Conservation (phyloP, 345 rosid species). For the Gynandropsis gynandra region DNA sequence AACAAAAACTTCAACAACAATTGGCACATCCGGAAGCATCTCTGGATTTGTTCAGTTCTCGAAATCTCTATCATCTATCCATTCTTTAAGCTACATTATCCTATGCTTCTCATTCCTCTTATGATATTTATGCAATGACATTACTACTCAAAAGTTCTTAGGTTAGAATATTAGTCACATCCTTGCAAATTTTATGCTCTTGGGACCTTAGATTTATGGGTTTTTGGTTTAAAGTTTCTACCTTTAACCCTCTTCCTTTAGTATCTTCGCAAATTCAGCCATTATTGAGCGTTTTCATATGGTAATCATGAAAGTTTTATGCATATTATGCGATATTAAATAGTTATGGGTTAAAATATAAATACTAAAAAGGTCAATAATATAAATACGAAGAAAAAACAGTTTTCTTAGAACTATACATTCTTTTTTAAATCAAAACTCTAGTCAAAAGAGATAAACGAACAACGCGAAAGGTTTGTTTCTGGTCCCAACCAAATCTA, state of each 20-base stretch:
- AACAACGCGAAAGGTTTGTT: no score
- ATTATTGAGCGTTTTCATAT: no score
- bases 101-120: constrained; percentile 34
- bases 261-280: no score
- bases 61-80: constrained; percentile 41
- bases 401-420: no score
- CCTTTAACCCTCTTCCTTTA: no score
- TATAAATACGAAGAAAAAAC: no score
- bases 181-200: constrained; percentile 7
- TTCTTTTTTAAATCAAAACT: no score
- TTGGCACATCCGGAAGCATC: constrained; percentile 46
- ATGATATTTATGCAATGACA: constrained; percentile 31
- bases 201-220: constrained; percentile 5
- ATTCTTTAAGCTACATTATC: constrained; percentile 28
- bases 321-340: no score
- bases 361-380: constrained; percentile 14
- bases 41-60: constrained; percentile 86
- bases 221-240: no score
- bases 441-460: no score
- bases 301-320: not conserved
- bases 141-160: constrained; percentile 23
- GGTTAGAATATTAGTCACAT: constrained; percentile 18
- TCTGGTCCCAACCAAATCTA: no score
- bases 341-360: no score
- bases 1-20: constrained; percentile 39